Base-by-base conservation (phyloP, 768 basidiomycete species). In the Tylopilus vinaceipallidus region DNA sequence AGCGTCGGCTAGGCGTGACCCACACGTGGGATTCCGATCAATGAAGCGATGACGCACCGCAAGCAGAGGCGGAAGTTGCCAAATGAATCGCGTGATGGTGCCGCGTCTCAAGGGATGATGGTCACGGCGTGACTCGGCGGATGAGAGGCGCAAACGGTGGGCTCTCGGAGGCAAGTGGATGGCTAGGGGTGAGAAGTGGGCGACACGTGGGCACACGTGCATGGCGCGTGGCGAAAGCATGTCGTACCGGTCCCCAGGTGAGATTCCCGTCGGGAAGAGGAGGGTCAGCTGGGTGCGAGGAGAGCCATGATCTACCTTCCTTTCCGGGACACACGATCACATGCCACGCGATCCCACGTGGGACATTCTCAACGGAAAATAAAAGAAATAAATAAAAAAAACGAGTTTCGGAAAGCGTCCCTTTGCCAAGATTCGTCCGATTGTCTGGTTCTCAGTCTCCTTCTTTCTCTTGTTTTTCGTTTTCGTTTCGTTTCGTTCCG, bases 281-380 rank as follows among this genome's bases (percentile, higher is more conserved):
- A 14, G 22, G 23, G n/a, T n/a, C n/a, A n/a, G n/a, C n/a, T n/a
- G n/a, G n/a, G n/a, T n/a, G n/a, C n/a, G n/a, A n/a, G n/a, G n/a
- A n/a, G n/a, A n/a, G n/a, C n/a, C n/a, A n/a, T n/a, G n/a, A n/a
- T n/a, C n/a, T n/a, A n/a, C n/a, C n/a, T n/a, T n/a, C n/a, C n/a
- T n/a, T n/a, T n/a, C n/a, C n/a, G n/a, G n/a, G 43, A 13, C 20
- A 13, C 36, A 39, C 32, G 47, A 43, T 40, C 46, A 49, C 56
- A 53, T 57, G 55, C 55, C 61, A 63, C 60, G 60, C 52, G 60
- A 52, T 16, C 29, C 52, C 61, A 63, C 62, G 60, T 63, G 62
- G 49, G 53, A 58, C 44, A 57, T 48, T 59, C 40, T 10, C 38
- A 16, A 9, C 3, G 12, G 37, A 37, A 41, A 22, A 33, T 6